Evolutionary conservation across 2,329 filamentous ascomycete species (phyloP).

Genomic region (Trichophyton equinum): DNA sequence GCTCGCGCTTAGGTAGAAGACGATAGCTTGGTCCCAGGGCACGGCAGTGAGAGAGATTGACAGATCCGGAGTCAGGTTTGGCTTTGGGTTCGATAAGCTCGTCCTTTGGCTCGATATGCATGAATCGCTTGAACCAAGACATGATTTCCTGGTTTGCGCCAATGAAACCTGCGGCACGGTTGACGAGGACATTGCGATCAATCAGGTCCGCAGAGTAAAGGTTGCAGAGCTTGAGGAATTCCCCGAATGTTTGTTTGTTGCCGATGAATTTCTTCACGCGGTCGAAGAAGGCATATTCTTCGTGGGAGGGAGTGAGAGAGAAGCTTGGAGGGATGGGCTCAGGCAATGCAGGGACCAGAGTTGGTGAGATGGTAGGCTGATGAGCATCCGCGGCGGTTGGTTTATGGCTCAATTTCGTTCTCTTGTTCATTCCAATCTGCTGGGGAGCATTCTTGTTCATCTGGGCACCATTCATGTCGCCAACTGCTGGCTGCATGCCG

Average conservation of each 20-base stretch:
- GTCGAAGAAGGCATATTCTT: slow-evolving; percentile 90
- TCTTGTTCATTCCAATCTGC: slow-evolving; percentile 39
- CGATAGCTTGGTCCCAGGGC: slow-evolving; percentile 94
- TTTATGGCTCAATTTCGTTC: slow-evolving; percentile 62
- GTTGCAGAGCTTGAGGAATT: slow-evolving; percentile 95
- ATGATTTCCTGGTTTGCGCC: slow-evolving; percentile 81
- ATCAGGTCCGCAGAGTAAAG: slow-evolving; percentile 89
- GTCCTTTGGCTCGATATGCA: slow-evolving; percentile 60
- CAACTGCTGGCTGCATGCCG: slow-evolving; percentile 19
- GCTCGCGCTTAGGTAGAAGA: slow-evolving; percentile 77
- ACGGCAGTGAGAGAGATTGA: slow-evolving; percentile 91
- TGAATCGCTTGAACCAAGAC: slow-evolving; percentile 72
- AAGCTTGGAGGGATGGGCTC: slow-evolving; percentile 71
- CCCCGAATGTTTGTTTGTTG: slow-evolving; percentile 83
- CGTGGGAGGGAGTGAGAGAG: slow-evolving; percentile 59
- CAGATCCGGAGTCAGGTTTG: slow-evolving; percentile 57
- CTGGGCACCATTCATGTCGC: slow-evolving; percentile 21
- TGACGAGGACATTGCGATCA: slow-evolving; percentile 67
- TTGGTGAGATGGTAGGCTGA: slow-evolving; percentile 58
- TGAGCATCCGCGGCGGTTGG: slow-evolving; percentile 44
- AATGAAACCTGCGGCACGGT: slow-evolving; percentile 75
- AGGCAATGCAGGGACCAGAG: slow-evolving; percentile 74
- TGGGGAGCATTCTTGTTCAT: slow-evolving; percentile 24
- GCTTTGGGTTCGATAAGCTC: slow-evolving; percentile 68
- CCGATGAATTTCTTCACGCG: slow-evolving; percentile 91